Evolutionary conservation across 1,284 basidiomycete genomes (phyloP).

Genomic region (Irpex lacteus): DNA sequence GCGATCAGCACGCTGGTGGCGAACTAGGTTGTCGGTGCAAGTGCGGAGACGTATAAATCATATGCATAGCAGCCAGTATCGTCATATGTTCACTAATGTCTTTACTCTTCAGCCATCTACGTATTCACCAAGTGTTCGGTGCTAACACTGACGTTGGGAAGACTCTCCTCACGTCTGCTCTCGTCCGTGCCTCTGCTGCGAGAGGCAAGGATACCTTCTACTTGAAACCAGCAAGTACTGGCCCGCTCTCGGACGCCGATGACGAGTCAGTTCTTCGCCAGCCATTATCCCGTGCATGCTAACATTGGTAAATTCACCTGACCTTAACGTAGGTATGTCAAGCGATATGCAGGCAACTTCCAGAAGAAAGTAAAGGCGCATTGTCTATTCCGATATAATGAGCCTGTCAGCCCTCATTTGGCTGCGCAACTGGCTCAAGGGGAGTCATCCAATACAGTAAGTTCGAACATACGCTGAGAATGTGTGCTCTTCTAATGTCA

Average conservation of each 20-base stretch:
- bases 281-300: neutral
- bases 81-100: conserved; percentile 27
- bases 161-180: conserved; percentile 83
- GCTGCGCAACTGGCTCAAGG: conserved; percentile 67
- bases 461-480: neutral
- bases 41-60: neutral
- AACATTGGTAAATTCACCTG: neutral
- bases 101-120: conserved; percentile 73
- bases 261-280: conserved; percentile 57
- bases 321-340: conserved; percentile 58
- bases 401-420: conserved; percentile 93
- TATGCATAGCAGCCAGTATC: neutral
- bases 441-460: conserved; percentile 28
- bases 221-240: conserved; percentile 91
- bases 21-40: neutral
- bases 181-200: conserved; percentile 71
- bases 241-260: conserved; percentile 77
- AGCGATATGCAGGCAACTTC: conserved; percentile 49
- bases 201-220: conserved; percentile 64
- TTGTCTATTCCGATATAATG: conserved; percentile 83
- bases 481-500: neutral
- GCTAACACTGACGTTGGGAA: conserved; percentile 94
- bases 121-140: conserved; percentile 88
- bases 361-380: conserved; percentile 50
- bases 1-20: too few species aligned